These are phyloP conservation scores for Sextonia rubra DNA, from an alignment of 164 flowering plant species.

Conservation along the genomic window DNA sequence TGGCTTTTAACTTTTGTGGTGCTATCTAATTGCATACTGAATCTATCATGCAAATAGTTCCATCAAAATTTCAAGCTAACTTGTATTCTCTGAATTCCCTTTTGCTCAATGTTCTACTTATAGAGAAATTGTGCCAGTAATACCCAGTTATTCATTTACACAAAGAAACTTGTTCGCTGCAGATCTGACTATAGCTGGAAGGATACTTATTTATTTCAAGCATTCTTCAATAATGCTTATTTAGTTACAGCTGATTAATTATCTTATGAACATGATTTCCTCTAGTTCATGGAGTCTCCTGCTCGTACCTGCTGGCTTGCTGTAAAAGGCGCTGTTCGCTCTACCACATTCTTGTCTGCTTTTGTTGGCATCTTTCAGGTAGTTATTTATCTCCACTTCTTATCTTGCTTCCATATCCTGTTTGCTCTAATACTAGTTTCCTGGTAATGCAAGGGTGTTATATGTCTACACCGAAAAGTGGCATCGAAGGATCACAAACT, in stretches of 20 bases:
- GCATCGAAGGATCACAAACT: constrained; percentile 85
- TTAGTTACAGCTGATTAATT: neutral
- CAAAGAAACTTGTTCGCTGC: neutral
- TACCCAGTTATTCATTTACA: neutral
- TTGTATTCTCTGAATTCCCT: no score
- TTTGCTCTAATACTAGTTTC: constrained; percentile 3
- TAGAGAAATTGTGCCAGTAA: neutral
- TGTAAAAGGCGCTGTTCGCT: constrained; percentile 76
- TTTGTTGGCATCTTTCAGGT: constrained; percentile 98
- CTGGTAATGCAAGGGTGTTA: constrained; percentile 56
- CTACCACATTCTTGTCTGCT: constrained; percentile 86
- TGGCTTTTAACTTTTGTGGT: no score
- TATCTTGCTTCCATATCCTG: neutral
- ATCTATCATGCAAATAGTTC: no score
- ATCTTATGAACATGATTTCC: constrained; percentile 3
- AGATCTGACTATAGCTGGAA: neutral
- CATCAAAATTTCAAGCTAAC: no score
- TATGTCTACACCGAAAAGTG: constrained; percentile 90
- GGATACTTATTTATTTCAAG: neutral
- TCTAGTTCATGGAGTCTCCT: constrained; percentile 84
- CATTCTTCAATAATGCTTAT: neutral
- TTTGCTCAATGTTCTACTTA: no score
- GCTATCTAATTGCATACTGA: no score
- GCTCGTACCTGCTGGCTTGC: constrained; percentile 74
- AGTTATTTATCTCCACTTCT: constrained; percentile 2